Percentiles rank a stretch among this genome's conserved stretches.
These are phyloP conservation scores for Rhododendron mucronatum DNA, from an alignment of 148 eudicot genomes.

Conservation along the genomic window DNA sequence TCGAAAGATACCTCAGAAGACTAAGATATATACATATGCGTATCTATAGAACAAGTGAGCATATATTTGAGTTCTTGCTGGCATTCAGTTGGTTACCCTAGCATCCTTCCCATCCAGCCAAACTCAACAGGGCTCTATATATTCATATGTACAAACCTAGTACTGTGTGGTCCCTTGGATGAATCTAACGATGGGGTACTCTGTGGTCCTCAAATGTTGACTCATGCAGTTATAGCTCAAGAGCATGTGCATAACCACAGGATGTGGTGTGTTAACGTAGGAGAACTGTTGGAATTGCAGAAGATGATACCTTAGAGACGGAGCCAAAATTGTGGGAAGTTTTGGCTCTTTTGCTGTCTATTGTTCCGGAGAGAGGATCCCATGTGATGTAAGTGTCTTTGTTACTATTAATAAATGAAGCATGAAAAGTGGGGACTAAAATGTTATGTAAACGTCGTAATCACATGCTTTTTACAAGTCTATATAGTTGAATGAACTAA, in stretches of 20 bases:
- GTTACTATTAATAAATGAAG: background rate
- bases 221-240: background rate
- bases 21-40: background rate
- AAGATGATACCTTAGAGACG: background rate
- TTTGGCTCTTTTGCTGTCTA: slow-evolving; percentile 3
- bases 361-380: background rate
- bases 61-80: slow-evolving; percentile 1
- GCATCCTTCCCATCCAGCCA: slow-evolving; percentile 11
- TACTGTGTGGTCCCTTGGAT: background rate
- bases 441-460: background rate
- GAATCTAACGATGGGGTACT: background rate
- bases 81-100: background rate
- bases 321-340: background rate
- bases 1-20: slow-evolving; percentile 43
- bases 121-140: background rate
- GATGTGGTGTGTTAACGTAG: background rate
- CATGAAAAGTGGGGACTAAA: background rate
- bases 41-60: background rate
- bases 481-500: background rate
- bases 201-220: background rate
- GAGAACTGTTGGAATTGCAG: background rate
- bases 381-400: background rate
- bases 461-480: background rate
- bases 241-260: background rate
- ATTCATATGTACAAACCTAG: background rate